Percentiles rank a stretch among this genome's conserved stretches.
Conservation (phyloP, 371 early-diverging fungal species). For the Syncephalastrum sp. region DNA sequence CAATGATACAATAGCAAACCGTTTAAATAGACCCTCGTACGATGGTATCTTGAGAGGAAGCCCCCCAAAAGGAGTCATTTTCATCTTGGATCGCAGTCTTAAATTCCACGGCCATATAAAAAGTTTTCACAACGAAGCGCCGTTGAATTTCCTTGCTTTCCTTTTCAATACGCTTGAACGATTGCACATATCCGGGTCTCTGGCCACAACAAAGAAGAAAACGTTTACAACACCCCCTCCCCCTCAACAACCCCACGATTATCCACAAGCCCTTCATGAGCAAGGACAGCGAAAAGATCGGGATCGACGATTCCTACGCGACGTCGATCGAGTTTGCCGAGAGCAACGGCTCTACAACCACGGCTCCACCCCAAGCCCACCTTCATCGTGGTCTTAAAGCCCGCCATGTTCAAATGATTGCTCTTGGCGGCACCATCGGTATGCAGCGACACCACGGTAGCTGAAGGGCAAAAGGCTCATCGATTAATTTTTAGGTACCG, state of each 20-base stretch:
- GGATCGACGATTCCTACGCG: constrained; percentile 8
- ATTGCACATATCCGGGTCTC: constrained; percentile 38
- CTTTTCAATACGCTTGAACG: too few species aligned
- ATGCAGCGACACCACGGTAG: not conserved
- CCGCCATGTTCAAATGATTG: constrained; percentile 63
- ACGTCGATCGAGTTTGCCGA: constrained; percentile 27
- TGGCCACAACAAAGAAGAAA: constrained; percentile 33
- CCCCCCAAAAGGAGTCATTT: too few species aligned
- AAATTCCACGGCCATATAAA: too few species aligned
- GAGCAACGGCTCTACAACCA: constrained; percentile 5
- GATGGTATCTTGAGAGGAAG: too few species aligned
- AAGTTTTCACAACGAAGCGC: too few species aligned
- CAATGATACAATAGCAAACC: too few species aligned
- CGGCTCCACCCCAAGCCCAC: not conserved
- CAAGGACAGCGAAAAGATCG: constrained; percentile 14
- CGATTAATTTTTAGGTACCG: constrained; percentile 59
- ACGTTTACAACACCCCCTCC: constrained; percentile 11
- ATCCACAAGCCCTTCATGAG: constrained; percentile 7
- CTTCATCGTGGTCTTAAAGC: constrained; percentile 49
- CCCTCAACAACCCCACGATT: constrained; percentile 8
- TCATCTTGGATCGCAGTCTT: too few species aligned
- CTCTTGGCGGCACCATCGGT: constrained; percentile 64
- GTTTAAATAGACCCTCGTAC: too few species aligned
- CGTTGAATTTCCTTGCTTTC: too few species aligned
- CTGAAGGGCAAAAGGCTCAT: not conserved